Evolutionary conservation across 2,329 filamentous ascomycete species (phyloP).

Genomic region (Thyridium curvatum): DNA sequence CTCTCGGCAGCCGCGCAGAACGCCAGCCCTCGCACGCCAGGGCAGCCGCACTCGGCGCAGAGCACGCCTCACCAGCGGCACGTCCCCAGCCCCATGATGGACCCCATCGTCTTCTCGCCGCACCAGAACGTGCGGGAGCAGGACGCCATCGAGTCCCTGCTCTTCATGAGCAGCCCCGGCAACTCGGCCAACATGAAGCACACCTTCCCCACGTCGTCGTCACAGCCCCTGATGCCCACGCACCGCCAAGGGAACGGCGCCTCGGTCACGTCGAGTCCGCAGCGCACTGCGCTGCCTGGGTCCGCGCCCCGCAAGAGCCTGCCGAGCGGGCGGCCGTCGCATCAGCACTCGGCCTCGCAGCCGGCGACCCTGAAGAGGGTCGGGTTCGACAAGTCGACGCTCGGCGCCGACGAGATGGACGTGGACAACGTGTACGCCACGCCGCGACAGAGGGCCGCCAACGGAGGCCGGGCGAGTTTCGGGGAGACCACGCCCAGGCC

Average conservation of each 20-base stretch:
- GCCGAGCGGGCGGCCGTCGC: constrained; percentile 37
- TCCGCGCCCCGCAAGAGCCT: constrained; percentile 45
- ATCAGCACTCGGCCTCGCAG: constrained; percentile 18
- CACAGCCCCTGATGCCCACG: constrained; percentile 25
- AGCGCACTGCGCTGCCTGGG: constrained; percentile 37
- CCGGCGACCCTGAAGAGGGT: constrained; percentile 33
- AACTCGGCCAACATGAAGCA: constrained; percentile 61
- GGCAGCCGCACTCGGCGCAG: constrained; percentile 32
- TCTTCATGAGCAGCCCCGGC: constrained; percentile 77
- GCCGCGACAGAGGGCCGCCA: constrained; percentile 29
- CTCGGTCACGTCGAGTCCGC: constrained; percentile 19
- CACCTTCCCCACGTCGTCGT: constrained; percentile 37
- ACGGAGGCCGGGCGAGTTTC: constrained; percentile 20
- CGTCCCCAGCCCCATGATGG: constrained; percentile 28
- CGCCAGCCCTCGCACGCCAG: constrained; percentile 24
- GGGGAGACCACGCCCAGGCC: constrained; percentile 21
- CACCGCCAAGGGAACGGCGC: constrained; percentile 16
- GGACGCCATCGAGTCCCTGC: constrained; percentile 71
- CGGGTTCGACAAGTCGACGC: constrained; percentile 41
- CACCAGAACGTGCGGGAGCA: constrained; percentile 68
- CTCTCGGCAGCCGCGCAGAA: constrained; percentile 40
- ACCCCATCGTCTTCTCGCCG: constrained; percentile 59
- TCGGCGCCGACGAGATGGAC: constrained; percentile 40
- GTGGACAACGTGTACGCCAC: constrained; percentile 29
- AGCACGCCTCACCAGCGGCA: constrained; percentile 21